Conservation (phyloP, 352 stramenopile genomes). For the Ophiocytium majus region DNA sequence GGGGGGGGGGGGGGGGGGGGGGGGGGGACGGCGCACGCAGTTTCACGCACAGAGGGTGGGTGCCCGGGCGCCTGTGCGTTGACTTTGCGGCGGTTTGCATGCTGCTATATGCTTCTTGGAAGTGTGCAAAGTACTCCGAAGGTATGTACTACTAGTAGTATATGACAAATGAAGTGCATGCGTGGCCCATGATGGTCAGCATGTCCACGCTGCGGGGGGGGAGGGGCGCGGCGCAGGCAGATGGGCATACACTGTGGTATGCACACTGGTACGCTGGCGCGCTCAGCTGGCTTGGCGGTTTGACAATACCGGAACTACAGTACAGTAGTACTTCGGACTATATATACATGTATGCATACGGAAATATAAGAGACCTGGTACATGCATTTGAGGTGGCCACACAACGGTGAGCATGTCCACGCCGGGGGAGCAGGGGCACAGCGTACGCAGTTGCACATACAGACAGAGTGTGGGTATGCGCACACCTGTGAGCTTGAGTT, state of each 20-base stretch:
- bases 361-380: no score
- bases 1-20: no score
- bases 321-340: background rate
- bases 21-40: no score
- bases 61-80: no score
- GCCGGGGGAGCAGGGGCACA: background rate
- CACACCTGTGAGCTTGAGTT: background rate
- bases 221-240: background rate
- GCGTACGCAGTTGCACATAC: background rate
- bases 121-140: no score
- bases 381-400: no score
- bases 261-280: background rate
- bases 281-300: background rate
- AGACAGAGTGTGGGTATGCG: background rate
- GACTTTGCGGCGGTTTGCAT: no score
- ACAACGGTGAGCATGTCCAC: slow-evolving; percentile 58
- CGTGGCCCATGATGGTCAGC: slow-evolving; percentile 91
- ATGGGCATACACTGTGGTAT: background rate
- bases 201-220: slow-evolving; percentile 73
- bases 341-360: background rate
- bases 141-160: no score
- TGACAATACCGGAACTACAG: background rate
- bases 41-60: no score
- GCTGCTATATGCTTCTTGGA: no score
- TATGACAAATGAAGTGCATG: no score